A percentile compares a stretch with the other conserved stretches of the same genome.
phyloP scores from a whole-genome alignment of 78 protist genomes.

The slime mould (Dictyostelium discoideum) region DNA sequence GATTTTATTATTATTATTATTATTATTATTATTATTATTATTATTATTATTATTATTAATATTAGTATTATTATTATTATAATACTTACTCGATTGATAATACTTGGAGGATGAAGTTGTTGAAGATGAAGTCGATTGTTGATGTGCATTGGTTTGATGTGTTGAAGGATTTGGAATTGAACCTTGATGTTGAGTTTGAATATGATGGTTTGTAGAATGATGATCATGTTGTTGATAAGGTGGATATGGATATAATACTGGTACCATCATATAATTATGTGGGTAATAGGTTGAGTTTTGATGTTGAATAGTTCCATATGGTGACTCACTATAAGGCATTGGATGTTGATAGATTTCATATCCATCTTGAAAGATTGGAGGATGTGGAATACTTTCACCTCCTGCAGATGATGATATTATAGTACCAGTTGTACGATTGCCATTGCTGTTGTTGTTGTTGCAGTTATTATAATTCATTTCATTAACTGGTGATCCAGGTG shows the following conservation, averaged over 20 bases:
- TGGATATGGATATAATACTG: slow-evolving; percentile 30
- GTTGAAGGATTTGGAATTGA: background rate
- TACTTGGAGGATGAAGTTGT: background rate
- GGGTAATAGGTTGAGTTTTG: background rate
- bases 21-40: background rate
- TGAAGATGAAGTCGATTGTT: background rate
- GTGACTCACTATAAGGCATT: background rate
- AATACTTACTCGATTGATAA: background rate
- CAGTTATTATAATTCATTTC: background rate
- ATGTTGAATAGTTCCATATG: background rate
- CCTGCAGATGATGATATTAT: background rate
- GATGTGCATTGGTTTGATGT: background rate
- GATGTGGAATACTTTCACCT: background rate
- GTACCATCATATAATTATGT: slow-evolving; percentile 38
- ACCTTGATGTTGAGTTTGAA: background rate
- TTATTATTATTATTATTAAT: background rate
- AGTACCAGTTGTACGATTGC: background rate
- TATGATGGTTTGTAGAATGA: background rate
- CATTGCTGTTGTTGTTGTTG: background rate
- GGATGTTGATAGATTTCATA: background rate
- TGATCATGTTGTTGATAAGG: background rate
- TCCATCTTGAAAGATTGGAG: background rate
- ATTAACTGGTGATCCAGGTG: background rate
- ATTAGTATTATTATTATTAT: background rate
- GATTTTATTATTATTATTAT: background rate